Base-by-base conservation (phyloP, 208 protist species). In the Trichomonas tenax region DNA sequence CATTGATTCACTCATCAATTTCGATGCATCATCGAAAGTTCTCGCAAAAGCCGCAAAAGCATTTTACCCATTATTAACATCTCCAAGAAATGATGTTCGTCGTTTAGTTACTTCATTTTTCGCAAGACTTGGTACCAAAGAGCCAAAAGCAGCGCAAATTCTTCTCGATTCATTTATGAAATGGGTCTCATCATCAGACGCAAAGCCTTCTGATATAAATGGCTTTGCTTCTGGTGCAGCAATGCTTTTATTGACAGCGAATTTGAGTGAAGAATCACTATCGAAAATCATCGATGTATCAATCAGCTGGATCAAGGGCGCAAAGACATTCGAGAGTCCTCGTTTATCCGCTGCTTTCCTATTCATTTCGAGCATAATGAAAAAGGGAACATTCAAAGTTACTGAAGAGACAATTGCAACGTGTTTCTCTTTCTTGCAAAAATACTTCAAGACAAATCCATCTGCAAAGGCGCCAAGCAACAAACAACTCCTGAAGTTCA, bases 31-130 rank as follows among this genome's bases (percentile, higher is more conserved):
- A 21, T 44, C 82, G 9, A 89, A 89, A 89, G 38, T 46, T 46
- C 34, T 89, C 26, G 82, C 82, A 15, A 89, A 34, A n/a, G 82
- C 82, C 45, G 82, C 82, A 11, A 89, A 89, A 45, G 34, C 31
- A 10, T 89, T 89, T 89, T 89, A 89, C 26, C 82, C 82, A n/a
- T 40, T 89, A n/a, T 89, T 89, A 46, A 44, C 82, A 46, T 89
- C 82, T 0, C 34, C 10, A 41, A 34, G 82, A 46, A 89, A 89
- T 44, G 82, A 89, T 26, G 38, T 89, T 31, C 34, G 40, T 31
- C 36, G 38, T 31, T 4, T 89, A 17, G 31, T 4, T 15, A 46
- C 38, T n/a, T 44, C 82, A 34, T 89, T 89, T 46, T 89, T 89
- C 38, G 82, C 82, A 41, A 89, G 38, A 89, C 8, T 89, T 31